phyloP scores from a whole-genome alignment of 352 stramenopile genomes.

The Phytopythium kandeliae region DNA sequence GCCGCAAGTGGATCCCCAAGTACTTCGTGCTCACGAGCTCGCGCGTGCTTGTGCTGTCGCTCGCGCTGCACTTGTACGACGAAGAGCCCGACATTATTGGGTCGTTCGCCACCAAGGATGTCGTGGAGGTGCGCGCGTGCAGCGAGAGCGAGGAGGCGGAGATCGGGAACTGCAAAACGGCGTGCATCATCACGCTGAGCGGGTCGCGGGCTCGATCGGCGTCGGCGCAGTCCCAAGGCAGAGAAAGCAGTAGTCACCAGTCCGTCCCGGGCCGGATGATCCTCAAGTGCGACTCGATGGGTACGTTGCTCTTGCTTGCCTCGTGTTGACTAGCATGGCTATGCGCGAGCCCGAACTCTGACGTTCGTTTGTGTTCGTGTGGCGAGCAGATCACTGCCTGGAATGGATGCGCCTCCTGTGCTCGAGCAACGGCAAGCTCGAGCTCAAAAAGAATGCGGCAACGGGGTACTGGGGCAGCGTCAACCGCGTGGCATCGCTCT shows the following conservation, averaged over 20 bases:
- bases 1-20: slow-evolving; percentile 84
- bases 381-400: slow-evolving; percentile 63
- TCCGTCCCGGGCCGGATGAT: slow-evolving; percentile 49
- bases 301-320: slow-evolving; percentile 26
- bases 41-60: slow-evolving; percentile 71
- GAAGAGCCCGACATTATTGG: slow-evolving; percentile 83
- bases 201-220: slow-evolving; percentile 5
- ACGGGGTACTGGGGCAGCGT: slow-evolving; percentile 82
- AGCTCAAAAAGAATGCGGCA: slow-evolving; percentile 86
- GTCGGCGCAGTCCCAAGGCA: slow-evolving; percentile 6
- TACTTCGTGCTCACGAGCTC: slow-evolving; percentile 85
- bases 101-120: slow-evolving; percentile 77
- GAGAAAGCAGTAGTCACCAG: slow-evolving; percentile 10
- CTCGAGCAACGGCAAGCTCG: slow-evolving; percentile 78
- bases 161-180: slow-evolving; percentile 42
- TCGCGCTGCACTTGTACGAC: slow-evolving; percentile 82
- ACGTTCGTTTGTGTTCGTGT: neutral
- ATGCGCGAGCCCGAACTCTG: neutral
- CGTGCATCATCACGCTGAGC: slow-evolving; percentile 55
- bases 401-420: slow-evolving; percentile 87
- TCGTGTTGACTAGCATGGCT: too few relatives aligned
- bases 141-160: slow-evolving; percentile 68
- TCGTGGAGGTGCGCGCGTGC: slow-evolving; percentile 72
- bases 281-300: slow-evolving; percentile 76
- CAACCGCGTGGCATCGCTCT: slow-evolving; percentile 81